phyloP scores from a whole-genome alignment of 495 filamentous ascomycete genomes.

The Aspergillus ostianus region DNA sequence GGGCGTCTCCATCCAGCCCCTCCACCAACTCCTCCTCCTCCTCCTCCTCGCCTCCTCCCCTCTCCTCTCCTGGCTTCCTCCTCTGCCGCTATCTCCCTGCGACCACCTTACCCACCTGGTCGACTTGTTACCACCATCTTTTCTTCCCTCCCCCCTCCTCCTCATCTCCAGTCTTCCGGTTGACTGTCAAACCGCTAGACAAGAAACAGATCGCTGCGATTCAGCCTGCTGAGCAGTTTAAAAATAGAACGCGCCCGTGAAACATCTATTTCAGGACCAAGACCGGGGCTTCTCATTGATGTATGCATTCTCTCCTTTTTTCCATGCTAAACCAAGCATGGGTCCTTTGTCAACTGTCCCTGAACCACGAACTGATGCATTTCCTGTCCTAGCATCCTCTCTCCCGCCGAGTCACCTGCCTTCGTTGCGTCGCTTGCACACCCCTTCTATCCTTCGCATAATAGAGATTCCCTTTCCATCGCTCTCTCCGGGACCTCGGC shows the following conservation, averaged over 20 bases:
- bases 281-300: not conserved
- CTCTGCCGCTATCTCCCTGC: conserved; percentile 12
- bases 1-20: conserved; percentile 1
- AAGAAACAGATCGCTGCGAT: too few species aligned
- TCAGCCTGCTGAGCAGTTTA: not conserved
- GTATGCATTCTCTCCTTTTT: not conserved
- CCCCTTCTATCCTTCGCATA: not conserved
- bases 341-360: not conserved
- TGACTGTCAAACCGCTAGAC: not conserved
- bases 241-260: conserved; percentile 22
- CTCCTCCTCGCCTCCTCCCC: not conserved
- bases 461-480: not conserved
- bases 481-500: not conserved
- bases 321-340: not conserved
- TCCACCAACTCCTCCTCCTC: not conserved
- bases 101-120: conserved; percentile 8
- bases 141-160: too few species aligned
- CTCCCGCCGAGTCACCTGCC: not conserved
- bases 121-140: not conserved
- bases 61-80: conserved; percentile 6
- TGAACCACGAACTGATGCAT: not conserved
- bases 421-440: not conserved
- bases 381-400: not conserved
- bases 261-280: conserved; percentile 10
- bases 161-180: not conserved